Base-by-base conservation (phyloP, 768 basidiomycete species). In the Rhodotorula diobovata region DNA sequence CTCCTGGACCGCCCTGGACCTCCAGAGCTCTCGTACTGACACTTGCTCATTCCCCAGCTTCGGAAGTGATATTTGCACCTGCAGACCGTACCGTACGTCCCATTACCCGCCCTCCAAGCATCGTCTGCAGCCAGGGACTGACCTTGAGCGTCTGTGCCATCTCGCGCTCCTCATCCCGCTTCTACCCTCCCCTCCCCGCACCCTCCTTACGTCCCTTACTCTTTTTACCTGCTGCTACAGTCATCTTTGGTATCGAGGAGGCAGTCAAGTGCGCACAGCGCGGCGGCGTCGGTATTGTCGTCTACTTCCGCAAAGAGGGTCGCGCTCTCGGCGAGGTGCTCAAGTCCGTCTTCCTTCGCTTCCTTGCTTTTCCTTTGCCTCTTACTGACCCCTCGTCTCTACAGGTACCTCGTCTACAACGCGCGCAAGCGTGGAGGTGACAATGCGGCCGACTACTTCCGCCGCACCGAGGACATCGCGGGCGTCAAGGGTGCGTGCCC, bases 341-440 rank as follows among this genome's bases (percentile, higher is more conserved):
- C 72, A 84, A 82, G 63, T n/a, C n/a, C n/a, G n/a, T n/a, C n/a
- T 76, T 71, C 63, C 59, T 75, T 9, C 18, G 11, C 41, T 43
- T 43, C 18, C 41, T 43, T 9, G 11, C 41, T 9, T 43, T 43
- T 43, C 11, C 41, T 43, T 10, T 18, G 11, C 41, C 11, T 9
- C 41, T 18, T 43, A 50, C 41, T 70, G 23, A 67, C 21, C 51
- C 55, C 43, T 23, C 30, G 59, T 62, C 18, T 51, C n/a, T n/a
- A n/a, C n/a, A n/a, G n/a, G n/a, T 92, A 93, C 81, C 86, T 95
- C 58, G 94, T 97, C 14, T 98, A 98, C 81, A 98, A 98, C 82
- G 85, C 93, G 18, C 89, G 95, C 68, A 97, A 98, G 81, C 89
- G 95, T 55, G 90, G 89, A 7, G 93, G 93, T 12, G 95, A 98